Percentiles rank a stretch among this genome's conserved stretches.
Evolutionary conservation across 257 asterid species (phyloP).

Genomic region (Marsdenia floribunda): DNA sequence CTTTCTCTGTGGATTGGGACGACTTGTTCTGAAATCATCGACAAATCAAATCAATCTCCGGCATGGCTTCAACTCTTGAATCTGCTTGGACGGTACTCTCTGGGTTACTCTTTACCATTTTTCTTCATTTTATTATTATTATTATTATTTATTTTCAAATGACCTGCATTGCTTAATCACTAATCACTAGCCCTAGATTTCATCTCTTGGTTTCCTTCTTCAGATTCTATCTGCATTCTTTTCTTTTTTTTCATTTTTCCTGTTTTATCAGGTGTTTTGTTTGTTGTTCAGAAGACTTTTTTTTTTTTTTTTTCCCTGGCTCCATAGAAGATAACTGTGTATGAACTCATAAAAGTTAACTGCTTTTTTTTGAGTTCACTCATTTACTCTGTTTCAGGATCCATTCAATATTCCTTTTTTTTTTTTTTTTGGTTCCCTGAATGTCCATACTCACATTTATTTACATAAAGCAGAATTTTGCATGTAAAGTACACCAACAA

Average conservation of each 20-base stretch:
- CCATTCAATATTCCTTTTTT: background rate
- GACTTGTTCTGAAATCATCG: constrained; percentile 13
- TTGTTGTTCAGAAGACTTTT: background rate
- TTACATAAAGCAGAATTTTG: background rate
- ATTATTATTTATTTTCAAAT: background rate
- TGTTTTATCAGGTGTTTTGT: background rate
- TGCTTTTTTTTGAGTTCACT: background rate
- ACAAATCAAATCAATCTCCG: background rate
- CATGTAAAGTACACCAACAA: background rate
- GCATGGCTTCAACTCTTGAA: constrained; percentile 35
- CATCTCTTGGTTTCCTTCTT: background rate
- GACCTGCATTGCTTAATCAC: constrained; percentile 2
- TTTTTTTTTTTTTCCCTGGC: background rate
- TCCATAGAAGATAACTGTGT: background rate
- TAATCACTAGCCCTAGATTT: constrained; percentile 10
- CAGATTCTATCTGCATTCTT: constrained; percentile 3
- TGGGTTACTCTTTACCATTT: background rate
- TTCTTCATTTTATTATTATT: background rate
- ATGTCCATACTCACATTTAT: background rate
- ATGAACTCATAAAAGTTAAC: background rate
- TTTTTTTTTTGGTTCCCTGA: background rate
- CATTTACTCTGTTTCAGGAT: background rate
- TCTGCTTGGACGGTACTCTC: constrained; percentile 55
- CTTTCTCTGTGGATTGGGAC: background rate
- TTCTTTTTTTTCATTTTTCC: background rate